These are phyloP conservation scores for Nakazawaea holstii DNA, from an alignment of 805 yeast genomes.

Conservation along the genomic window DNA sequence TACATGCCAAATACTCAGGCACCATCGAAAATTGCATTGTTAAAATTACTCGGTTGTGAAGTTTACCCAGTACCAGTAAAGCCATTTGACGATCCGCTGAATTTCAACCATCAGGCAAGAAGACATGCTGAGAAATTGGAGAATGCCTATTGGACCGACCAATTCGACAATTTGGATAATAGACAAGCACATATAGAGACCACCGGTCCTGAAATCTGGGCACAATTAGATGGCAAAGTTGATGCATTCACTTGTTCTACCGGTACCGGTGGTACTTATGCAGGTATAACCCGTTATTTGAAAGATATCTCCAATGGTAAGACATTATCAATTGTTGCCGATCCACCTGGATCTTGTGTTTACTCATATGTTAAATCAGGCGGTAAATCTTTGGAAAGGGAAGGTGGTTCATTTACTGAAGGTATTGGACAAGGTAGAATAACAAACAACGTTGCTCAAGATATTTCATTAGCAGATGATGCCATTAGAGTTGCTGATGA, in stretches of 20 bases:
- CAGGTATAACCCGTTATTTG: conserved; percentile 77
- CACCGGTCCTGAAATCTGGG: conserved; percentile 92
- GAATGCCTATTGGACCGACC: conserved; percentile 91
- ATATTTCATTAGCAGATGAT: conserved; percentile 69
- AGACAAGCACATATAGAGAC: conserved; percentile 84
- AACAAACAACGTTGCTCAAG: conserved; percentile 74
- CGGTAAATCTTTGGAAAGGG: conserved; percentile 62
- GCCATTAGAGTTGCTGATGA: conserved; percentile 77
- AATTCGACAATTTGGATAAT: conserved; percentile 84
- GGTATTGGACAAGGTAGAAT: conserved; percentile 96
- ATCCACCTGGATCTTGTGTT: conserved; percentile 89
- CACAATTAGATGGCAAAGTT: conserved; percentile 70
- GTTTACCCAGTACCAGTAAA: conserved; percentile 88
- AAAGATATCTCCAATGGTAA: conserved; percentile 61
- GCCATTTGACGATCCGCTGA: conserved; percentile 74
- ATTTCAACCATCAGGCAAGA: conserved; percentile 83
- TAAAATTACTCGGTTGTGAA: conserved; percentile 76
- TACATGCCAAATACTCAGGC: conserved; percentile 93
- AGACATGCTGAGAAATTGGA: conserved; percentile 72
- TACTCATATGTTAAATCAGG: conserved; percentile 71
- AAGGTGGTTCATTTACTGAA: conserved; percentile 87
- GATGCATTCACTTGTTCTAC: conserved; percentile 88
- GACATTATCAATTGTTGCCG: conserved; percentile 70
- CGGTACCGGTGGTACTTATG: conserved; percentile 91
- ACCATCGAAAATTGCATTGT: conserved; percentile 68